These are phyloP conservation scores for Botrytis fragariae DNA, from an alignment of 2,329 filamentous ascomycete genomes.

Conservation along the genomic window DNA sequence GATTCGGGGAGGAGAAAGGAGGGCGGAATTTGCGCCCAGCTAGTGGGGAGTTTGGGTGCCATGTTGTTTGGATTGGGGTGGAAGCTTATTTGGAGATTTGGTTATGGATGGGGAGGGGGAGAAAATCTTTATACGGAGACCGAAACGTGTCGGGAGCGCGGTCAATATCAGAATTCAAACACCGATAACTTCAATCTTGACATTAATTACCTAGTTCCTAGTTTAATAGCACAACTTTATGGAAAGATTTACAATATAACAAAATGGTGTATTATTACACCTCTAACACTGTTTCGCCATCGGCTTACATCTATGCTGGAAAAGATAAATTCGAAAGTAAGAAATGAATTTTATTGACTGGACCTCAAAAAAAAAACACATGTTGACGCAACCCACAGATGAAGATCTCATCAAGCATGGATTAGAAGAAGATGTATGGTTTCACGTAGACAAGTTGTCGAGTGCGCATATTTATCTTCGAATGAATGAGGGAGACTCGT, in stretches of 20 bases:
- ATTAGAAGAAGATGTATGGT: slow-evolving; percentile 97
- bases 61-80: slow-evolving; percentile 27
- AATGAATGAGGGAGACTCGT: slow-evolving; percentile 71
- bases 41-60: slow-evolving; percentile 40
- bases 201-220: neutral
- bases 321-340: slow-evolving; percentile 99
- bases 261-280: slow-evolving; percentile 95
- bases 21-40: slow-evolving; percentile 37
- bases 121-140: slow-evolving; percentile 31
- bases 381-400: slow-evolving; percentile 55
- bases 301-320: slow-evolving; percentile 90
- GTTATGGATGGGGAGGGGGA: slow-evolving; percentile 8
- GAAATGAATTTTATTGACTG: neutral
- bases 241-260: slow-evolving; percentile 25
- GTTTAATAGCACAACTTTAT: slow-evolving; percentile 23
- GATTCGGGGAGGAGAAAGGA: slow-evolving; percentile 36
- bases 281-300: slow-evolving; percentile 75
- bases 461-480: slow-evolving; percentile 96
- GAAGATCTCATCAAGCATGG: slow-evolving; percentile 95
- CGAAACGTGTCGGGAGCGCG: slow-evolving; percentile 24
- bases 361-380: neutral
- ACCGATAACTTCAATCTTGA: neutral
- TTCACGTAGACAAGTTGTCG: slow-evolving; percentile 96
- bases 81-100: slow-evolving; percentile 23
- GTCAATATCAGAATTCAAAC: slow-evolving; percentile 36